Evolutionary conservation across 1,284 basidiomycete species (phyloP).

Genomic region (Microbotryum saponariae): DNA sequence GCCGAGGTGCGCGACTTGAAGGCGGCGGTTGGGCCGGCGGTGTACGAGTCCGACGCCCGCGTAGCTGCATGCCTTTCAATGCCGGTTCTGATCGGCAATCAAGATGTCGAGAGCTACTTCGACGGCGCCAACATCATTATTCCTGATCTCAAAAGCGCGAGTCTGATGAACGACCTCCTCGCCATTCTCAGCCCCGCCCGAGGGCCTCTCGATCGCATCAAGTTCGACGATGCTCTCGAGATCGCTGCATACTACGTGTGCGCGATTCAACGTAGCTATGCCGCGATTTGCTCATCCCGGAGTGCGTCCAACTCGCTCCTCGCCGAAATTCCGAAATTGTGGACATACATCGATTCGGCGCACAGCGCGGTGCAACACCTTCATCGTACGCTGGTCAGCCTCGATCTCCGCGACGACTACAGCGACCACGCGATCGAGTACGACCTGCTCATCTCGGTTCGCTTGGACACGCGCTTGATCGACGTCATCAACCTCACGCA

Average conservation of each 20-base stretch:
- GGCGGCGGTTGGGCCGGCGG: constrained; percentile 15
- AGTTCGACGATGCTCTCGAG: constrained; percentile 21
- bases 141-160: constrained; percentile 20
- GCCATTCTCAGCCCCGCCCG: constrained; percentile 11
- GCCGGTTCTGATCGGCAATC: constrained; percentile 18
- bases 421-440: constrained; percentile 21
- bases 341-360: constrained; percentile 23
- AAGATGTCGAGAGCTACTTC: constrained; percentile 24
- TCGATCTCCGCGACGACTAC: constrained; percentile 11
- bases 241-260: constrained; percentile 27
- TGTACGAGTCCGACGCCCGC: constrained; percentile 30
- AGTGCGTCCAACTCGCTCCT: constrained; percentile 8
- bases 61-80: constrained; percentile 22
- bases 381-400: constrained; percentile 13
- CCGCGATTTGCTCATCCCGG: constrained; percentile 9
- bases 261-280: constrained; percentile 21
- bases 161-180: constrained; percentile 17
- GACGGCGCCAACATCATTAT: constrained; percentile 24
- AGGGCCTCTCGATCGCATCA: constrained; percentile 10
- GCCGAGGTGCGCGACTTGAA: constrained; percentile 18
- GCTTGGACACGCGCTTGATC: constrained; percentile 27
- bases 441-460: constrained; percentile 27
- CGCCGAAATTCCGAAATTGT: constrained; percentile 9
- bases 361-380: constrained; percentile 21
- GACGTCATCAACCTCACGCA: constrained; percentile 29